Percentiles rank a stretch among this genome's conserved stretches.
Evolutionary conservation across 768 basidiomycete species (phyloP).

Genomic region (Lactarius sanguifluus): DNA sequence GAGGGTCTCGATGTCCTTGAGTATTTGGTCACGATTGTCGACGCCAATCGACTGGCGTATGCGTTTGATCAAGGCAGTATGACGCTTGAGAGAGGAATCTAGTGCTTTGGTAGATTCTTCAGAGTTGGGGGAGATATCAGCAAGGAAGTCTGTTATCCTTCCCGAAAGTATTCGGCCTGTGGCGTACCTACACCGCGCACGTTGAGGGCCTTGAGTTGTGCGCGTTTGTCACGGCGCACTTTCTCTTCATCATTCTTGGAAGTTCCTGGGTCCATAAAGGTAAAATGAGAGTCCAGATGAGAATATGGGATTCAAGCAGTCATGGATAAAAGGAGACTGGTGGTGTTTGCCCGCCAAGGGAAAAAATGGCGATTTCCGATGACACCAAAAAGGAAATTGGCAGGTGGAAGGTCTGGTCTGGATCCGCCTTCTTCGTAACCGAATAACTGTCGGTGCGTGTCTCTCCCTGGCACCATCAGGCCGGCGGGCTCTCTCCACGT

Average conservation of each 20-base stretch:
- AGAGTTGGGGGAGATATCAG: background rate
- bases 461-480: no score
- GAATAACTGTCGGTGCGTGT: no score
- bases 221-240: conserved; percentile 54
- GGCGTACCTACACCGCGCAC: conserved; percentile 39
- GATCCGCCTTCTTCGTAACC: no score
- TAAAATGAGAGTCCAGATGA: conserved; percentile 2
- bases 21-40: conserved; percentile 80
- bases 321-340: conserved; percentile 3
- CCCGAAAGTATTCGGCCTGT: conserved; percentile 45
- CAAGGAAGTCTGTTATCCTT: conserved; percentile 4
- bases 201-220: conserved; percentile 60
- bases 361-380: conserved; percentile 13
- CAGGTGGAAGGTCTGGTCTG: no score
- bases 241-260: conserved; percentile 51
- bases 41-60: conserved; percentile 82
- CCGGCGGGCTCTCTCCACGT: no score
- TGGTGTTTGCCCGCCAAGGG: no score
- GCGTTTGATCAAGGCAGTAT: conserved; percentile 93
- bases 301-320: conserved; percentile 7
- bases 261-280: conserved; percentile 15
- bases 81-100: conserved; percentile 93
- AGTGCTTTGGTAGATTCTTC: conserved; percentile 67
- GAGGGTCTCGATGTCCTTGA: conserved; percentile 90
- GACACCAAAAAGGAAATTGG: conserved; percentile 24